A percentile compares a stretch with the other conserved stretches of the same genome.
Conservation (phyloP, 75 land plant species). For the Pseudotsuga menziesii region DNA sequence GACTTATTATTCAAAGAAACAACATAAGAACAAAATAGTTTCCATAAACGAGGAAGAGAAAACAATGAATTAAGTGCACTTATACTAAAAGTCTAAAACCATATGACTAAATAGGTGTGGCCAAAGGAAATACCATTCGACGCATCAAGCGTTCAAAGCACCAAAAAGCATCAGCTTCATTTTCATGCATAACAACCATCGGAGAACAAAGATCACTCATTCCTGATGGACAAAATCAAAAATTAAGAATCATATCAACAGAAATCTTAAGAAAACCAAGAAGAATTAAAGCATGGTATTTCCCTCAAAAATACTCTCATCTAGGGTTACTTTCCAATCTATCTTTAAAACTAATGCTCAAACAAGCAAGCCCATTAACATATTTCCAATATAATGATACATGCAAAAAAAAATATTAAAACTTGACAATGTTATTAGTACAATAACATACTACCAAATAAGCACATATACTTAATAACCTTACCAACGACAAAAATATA, state of each 20-base stretch:
- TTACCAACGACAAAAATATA: too few species aligned
- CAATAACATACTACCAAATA: too few species aligned
- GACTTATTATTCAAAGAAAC: too few species aligned
- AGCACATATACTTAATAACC: too few species aligned
- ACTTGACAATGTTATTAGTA: not conserved
- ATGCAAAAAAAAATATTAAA: not conserved
- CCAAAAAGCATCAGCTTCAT: conserved; percentile 99
- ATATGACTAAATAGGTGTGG: not conserved
- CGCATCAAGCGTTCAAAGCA: conserved; percentile 92
- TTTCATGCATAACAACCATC: conserved; percentile 70
- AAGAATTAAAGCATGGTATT: not conserved
- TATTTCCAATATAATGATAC: not conserved
- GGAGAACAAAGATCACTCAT: conserved; percentile 99
- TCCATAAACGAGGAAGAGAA: not conserved
- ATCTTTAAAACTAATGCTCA: not conserved
- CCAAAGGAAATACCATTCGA: conserved; percentile 65
- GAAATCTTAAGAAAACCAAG: not conserved
- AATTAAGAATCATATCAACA: conserved; percentile 5
- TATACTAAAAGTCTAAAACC: not conserved
- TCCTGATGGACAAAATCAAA: conserved; percentile 36
- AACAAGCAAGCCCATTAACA: not conserved
- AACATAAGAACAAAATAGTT: too few species aligned
- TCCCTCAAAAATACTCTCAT: not conserved
- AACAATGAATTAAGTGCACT: not conserved
- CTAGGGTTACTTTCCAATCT: not conserved